Conservation (phyloP, 257 asterid genomes). For the Fraxinus excelsior region DNA sequence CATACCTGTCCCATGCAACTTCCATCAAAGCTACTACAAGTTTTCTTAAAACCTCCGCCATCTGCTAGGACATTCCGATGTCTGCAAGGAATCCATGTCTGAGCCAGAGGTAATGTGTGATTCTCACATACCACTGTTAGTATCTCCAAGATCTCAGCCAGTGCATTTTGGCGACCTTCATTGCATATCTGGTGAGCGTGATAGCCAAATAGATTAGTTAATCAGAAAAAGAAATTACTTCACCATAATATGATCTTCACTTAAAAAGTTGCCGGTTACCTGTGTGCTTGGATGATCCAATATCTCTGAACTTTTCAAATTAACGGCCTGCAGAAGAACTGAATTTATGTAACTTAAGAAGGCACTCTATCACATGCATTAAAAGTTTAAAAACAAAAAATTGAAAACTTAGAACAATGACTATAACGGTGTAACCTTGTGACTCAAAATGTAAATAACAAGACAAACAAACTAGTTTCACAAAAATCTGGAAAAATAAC, state of each 20-base stretch:
- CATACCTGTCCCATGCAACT: constrained; percentile 92
- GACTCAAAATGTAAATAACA: not conserved
- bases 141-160: constrained; percentile 80
- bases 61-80: constrained; percentile 78
- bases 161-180: constrained; percentile 85
- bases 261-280: constrained; percentile 38
- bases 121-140: constrained; percentile 82
- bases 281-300: constrained; percentile 73
- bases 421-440: not conserved
- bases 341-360: constrained; percentile 26
- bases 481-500: constrained; percentile 1
- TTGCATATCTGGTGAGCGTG: constrained; percentile 70
- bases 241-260: constrained; percentile 9
- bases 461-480: constrained; percentile 11
- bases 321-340: constrained; percentile 80
- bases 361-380: too few species aligned
- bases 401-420: not conserved
- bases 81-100: constrained; percentile 95
- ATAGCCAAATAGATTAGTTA: constrained; percentile 23
- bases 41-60: constrained; percentile 85
- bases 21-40: constrained; percentile 92
- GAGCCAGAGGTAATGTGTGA: constrained; percentile 86
- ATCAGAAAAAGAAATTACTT: constrained; percentile 17
- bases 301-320: constrained; percentile 87
- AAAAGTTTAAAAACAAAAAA: too few species aligned